Evolutionary conservation across 208 protist species (phyloP), one percentile per base, ranked within the genome.

Genomic region (Kentomonas sorsogonicus): DNA sequence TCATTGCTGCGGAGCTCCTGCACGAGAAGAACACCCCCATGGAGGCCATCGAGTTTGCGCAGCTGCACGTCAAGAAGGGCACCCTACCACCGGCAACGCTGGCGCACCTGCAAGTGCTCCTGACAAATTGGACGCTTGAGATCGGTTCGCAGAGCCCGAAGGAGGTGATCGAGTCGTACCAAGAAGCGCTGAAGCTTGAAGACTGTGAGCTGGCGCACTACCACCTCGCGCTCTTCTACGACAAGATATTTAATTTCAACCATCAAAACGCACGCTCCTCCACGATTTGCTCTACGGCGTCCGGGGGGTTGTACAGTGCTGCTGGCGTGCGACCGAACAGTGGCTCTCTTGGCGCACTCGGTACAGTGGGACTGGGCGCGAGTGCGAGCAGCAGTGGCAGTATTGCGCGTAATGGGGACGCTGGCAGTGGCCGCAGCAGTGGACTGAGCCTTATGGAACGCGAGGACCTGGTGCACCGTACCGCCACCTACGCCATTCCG

Each of bases 191-290:
- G 15, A 56, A 69, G 27, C 59, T 91, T 20, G 44, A 92, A 43
- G 15, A 60, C 1, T 97, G 82, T 47, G 96, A 98, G 63, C 80
- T 89, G 43, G 91, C 74, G 0, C 86, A 94, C 63, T 96, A 97
- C 64, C 72, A 83, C 38, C 74, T 98, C 27, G 97, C 84, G 5
- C 68, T 90, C 50, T 99, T 97, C 71, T 94, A 93, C 60, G 97
- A 99, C 23, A 72, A 79, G 16, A 58, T 97, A 15, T 81, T 90
- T 48, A 58, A 10, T 4, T 20, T 63, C 23, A 23, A 52, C 31
- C 5, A 16, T 13, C 36, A 57, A 26, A 51, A 40, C n/a, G 33
- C 51, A 10, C 41, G 57, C 20, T 5, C 11, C 36, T 59, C 53
- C 10, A 62, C 69, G 13, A 39, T 62, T 0, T 22, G 60, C 10